Conservation (phyloP, 352 stramenopile genomes). For the Thalassiosira livingstoniorum region DNA sequence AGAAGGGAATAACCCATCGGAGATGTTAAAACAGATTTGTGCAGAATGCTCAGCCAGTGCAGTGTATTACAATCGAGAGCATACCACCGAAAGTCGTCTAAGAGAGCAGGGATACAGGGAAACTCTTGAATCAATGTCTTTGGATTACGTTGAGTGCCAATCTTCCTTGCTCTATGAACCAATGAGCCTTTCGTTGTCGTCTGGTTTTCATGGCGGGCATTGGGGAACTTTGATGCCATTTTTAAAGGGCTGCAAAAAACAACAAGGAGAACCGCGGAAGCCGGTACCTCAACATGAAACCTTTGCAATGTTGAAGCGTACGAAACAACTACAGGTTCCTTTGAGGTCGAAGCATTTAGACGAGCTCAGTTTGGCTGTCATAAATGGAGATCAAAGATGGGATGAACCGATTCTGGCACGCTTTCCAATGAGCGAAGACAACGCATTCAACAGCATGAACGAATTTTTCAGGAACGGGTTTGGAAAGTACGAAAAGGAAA, state of each 20-base stretch:
- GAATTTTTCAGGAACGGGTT: constrained; percentile 48
- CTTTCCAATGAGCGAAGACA: constrained; percentile 59
- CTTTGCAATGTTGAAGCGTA: constrained; percentile 31
- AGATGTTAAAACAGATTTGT: constrained; percentile 19
- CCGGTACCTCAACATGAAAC: constrained; percentile 44
- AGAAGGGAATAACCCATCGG: constrained; percentile 17
- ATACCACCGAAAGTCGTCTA: constrained; percentile 36
- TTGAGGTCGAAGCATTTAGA: background rate
- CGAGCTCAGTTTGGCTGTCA: constrained; percentile 37
- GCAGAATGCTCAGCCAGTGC: constrained; percentile 12
- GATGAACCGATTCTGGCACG: constrained; percentile 47
- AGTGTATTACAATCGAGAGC: constrained; percentile 61
- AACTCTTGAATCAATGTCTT: background rate
- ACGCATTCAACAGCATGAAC: constrained; percentile 32
- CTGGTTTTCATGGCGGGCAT: constrained; percentile 56
- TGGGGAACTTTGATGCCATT: constrained; percentile 66
- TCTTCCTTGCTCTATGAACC: constrained; percentile 61
- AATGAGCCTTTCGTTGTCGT: constrained; percentile 19
- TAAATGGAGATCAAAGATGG: constrained; percentile 41
- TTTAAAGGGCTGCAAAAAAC: constrained; percentile 47
- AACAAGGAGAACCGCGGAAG: constrained; percentile 42
- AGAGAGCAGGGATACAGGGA: constrained; percentile 6
- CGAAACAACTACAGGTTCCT: constrained; percentile 19
- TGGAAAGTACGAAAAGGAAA: constrained; percentile 45
- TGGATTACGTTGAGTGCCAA: constrained; percentile 26